These are phyloP conservation scores for Blepharisma stoltei DNA, from an alignment of 73 alveolate species.

Conservation along the genomic window DNA sequence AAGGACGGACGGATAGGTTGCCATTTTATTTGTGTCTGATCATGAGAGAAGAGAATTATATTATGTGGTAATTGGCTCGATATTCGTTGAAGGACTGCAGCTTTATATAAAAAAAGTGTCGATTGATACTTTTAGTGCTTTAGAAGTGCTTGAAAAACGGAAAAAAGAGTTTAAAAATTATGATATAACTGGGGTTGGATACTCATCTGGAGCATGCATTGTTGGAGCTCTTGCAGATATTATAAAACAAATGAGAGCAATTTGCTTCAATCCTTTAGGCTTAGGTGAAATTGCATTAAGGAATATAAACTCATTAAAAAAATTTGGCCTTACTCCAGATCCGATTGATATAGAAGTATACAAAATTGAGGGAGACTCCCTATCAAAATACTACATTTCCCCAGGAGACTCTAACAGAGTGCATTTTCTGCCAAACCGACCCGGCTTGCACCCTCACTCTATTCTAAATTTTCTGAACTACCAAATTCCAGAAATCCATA, in stretches of 20 bases:
- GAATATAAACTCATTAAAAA: not conserved
- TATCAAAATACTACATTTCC: not conserved
- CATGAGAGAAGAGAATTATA: too few relatives aligned
- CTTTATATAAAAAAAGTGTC: too few relatives aligned
- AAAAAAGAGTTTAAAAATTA: not conserved
- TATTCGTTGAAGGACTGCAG: too few relatives aligned
- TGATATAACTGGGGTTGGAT: not conserved
- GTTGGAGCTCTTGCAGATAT: slow-evolving; percentile 3
- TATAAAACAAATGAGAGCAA: not conserved
- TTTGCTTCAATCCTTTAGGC: slow-evolving; percentile 21
- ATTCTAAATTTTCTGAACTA: not conserved
- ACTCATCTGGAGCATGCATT: slow-evolving; percentile 5
- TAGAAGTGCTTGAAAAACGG: not conserved
- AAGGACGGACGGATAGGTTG: too few relatives aligned
- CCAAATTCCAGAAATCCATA: not conserved
- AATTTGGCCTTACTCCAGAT: not conserved
- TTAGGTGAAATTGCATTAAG: not conserved
- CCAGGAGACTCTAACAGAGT: not conserved
- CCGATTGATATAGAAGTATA: not conserved
- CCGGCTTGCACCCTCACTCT: not conserved
- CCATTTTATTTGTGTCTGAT: too few relatives aligned
- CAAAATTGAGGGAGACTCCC: not conserved
- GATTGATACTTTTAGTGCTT: too few relatives aligned
- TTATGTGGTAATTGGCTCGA: too few relatives aligned
- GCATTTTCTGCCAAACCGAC: not conserved